Evolutionary conservation across 257 asterid species (phyloP).

Genomic region (Voacanga thouarsii): DNA sequence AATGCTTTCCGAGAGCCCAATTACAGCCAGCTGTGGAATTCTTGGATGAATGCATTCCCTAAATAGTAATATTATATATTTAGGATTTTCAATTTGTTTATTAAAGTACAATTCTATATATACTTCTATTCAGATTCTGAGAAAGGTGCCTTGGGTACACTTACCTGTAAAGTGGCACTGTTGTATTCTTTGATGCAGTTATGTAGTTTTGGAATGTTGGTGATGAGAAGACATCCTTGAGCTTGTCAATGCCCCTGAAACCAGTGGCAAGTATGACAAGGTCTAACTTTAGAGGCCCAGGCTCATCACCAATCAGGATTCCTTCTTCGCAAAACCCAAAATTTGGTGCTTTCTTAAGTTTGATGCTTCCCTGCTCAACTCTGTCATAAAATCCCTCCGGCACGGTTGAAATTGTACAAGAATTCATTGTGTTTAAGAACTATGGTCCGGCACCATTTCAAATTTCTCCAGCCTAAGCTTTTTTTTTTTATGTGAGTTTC

Average conservation of each 20-base stretch:
- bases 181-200: slow-evolving; percentile 17
- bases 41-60: slow-evolving; percentile 49
- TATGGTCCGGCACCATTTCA: slow-evolving; percentile 41
- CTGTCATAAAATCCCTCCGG: slow-evolving; percentile 46
- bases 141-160: not conserved
- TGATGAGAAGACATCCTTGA: slow-evolving; percentile 30
- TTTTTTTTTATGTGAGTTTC: slow-evolving; percentile 30
- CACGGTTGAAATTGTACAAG: slow-evolving; percentile 32
- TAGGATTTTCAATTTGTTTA: not conserved
- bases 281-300: slow-evolving; percentile 17
- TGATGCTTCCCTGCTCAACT: slow-evolving; percentile 54
- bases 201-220: slow-evolving; percentile 27
- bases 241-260: slow-evolving; percentile 39
- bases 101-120: not conserved
- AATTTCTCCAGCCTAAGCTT: slow-evolving; percentile 33
- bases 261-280: slow-evolving; percentile 52
- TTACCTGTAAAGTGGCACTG: slow-evolving; percentile 45
- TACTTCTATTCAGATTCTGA: not conserved
- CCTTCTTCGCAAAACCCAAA: slow-evolving; percentile 41
- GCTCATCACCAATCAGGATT: slow-evolving; percentile 22
- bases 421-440: slow-evolving; percentile 26
- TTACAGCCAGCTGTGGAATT: slow-evolving; percentile 48
- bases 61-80: slow-evolving; percentile 1
- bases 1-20: slow-evolving; percentile 47
- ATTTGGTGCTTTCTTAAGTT: slow-evolving; percentile 31